Base-by-base conservation (phyloP, 1,139 yeast species). In the Lodderomyces oxycetoniae region DNA sequence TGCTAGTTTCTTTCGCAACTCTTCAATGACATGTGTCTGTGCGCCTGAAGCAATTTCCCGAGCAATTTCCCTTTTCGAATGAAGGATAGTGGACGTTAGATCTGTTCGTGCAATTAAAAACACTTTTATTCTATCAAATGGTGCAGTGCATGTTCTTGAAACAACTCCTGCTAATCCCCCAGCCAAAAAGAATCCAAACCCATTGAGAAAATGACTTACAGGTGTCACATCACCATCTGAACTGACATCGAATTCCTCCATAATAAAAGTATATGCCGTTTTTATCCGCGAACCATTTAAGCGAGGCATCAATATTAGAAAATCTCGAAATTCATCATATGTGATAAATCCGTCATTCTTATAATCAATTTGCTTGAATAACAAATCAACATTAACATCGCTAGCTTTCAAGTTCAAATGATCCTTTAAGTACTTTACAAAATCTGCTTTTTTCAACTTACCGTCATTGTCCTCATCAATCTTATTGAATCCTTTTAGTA, bases 61-160 rank as follows among this genome's bases (percentile, higher is more conserved):
- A 19, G 76, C 72, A 29, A 78, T 63, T 36, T 67, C 66, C 34
- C 60, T 57, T 47, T 69, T 78, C 5, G 83, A 75, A 42, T 76
- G 79, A 33, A 82, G 58, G 4, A 81, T 63, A 0, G 86, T 81
- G 2, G 88, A 79, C 0, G 84, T 67, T 33, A 83, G 62, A 47
- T 88, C 95, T 0, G 96, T 81, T 55, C 95, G 75, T 2, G 98
- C 97, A 52, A 91, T 91, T 37, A 91, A 65, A 49, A 86, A 91
- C 13, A 91, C 97, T 53, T 91, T 91, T 17, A 91, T 75, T 55
- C 98, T 73, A 57, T 91, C 98, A 49, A 91, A 86, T 9, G 98
- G 98, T 0, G 98, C 98, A 0, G 98, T 91, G 49, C 94, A 83
- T 0, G 97, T 88, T 60, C 98, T 77, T n/a, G 96, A 87, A 4